Evolutionary conservation across 768 basidiomycete species (phyloP), one percentile per base, ranked within the genome.

Genomic region (Cystofilobasidium ferigula): DNA sequence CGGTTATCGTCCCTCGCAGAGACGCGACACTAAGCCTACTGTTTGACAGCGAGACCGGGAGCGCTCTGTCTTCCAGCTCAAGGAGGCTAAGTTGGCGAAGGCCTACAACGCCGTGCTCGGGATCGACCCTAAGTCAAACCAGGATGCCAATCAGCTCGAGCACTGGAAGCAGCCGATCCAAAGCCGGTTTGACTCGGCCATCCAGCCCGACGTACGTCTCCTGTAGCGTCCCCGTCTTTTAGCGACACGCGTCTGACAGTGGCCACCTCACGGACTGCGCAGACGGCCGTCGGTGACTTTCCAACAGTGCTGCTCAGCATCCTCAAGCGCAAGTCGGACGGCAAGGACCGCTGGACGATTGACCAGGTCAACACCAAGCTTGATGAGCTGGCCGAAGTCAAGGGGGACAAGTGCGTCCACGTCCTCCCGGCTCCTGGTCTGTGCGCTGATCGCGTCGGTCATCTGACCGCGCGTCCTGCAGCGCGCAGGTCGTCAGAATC

Each of bases 61-160:
- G 69, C 84, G 95, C 61, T 83, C 89, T 0, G 85, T 92, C 0
- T 99, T 98, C 75, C 89, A 91, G 18, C 76, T 95, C 70, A 99
- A 99, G 74, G 95, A 99, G 78, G 88, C 87, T 77, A 88, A 87
- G 73, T 78, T 99, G 3, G 93, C 92, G 6, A 97, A 92, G 76
- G 84, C 84, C 13, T 95, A 93, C 74, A 89, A 94, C 78, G 85
- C 87, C 69, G 81, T 93, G 2, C 87, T 98, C 40, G 89, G 88
- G 1, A 79, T 99, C 3, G 86, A 69, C 53, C 57, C 66, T 13
- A 68, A 70, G 60, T 60, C 61, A 26, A 70, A 89, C 63, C 85
- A 84, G 9, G 89, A 93, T 72, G 86, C 89, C 0, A 81, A 87
- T 57, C 82, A 88, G 45, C 77, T 99, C 51, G 77, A 87, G 54